Conservation (phyloP, 768 basidiomycete species). For the Boletus vinaceobasis region DNA sequence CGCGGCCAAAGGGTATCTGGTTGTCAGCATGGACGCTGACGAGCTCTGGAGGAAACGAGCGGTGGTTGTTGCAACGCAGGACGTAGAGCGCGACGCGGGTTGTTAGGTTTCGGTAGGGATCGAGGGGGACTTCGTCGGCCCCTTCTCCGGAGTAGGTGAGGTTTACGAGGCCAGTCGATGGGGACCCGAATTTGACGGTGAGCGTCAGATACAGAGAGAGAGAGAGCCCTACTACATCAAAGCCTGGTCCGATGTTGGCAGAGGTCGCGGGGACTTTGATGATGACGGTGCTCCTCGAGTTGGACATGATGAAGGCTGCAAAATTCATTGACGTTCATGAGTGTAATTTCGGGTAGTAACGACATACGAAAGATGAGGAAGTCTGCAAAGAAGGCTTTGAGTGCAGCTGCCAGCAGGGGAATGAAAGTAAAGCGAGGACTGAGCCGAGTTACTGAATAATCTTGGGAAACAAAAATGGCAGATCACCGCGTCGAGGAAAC, state of each 20-base stretch:
- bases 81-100: slow-evolving; percentile 98
- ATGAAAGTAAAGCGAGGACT: not conserved
- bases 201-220: slow-evolving; percentile 83
- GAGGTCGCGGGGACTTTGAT: slow-evolving; percentile 96
- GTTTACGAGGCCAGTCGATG: slow-evolving; percentile 48
- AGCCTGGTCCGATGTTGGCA: slow-evolving; percentile 98
- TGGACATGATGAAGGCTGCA: slow-evolving; percentile 21
- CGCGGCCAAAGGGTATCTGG: slow-evolving; percentile 96
- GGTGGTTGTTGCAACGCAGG: slow-evolving; percentile 80
- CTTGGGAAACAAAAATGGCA: not conserved
- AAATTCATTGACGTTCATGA: not conserved
- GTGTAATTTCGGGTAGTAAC: not conserved
- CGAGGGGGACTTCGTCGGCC: slow-evolving; percentile 84
- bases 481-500: no score
- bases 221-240: slow-evolving; percentile 98
- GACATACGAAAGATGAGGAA: slow-evolving; percentile 6
- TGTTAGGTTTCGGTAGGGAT: slow-evolving; percentile 94
- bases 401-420: not conserved
- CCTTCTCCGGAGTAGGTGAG: slow-evolving; percentile 88
- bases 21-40: slow-evolving; percentile 72
- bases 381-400: not conserved
- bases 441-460: not conserved
- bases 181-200: slow-evolving; percentile 47
- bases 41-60: slow-evolving; percentile 73
- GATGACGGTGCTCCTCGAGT: slow-evolving; percentile 39